Evolutionary conservation across 2,329 filamentous ascomycete genomes (phyloP), one percentile per base, ranked within the genome.

Genomic region (Aaosphaeria pasadenensis): DNA sequence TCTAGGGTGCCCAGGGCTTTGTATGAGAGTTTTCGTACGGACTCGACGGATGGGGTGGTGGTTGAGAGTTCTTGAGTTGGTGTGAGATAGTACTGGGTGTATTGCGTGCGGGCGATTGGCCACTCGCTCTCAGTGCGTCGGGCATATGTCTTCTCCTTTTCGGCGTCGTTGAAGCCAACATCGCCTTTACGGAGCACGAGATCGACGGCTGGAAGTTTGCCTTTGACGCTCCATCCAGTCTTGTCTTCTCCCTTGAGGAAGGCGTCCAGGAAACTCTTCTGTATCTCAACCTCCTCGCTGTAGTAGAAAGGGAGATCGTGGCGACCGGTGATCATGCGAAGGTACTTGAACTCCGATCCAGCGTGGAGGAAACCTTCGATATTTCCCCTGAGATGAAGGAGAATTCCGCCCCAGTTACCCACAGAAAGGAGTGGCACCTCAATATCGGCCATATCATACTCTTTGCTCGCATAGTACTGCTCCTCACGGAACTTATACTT

Each of bases 261-360:
- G 0, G 85, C 85, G 49, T 88, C 83, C 0, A 89, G 70, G 63
- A 89, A 89, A 54, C 79, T 82, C 42, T 74, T 76, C 59, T 89
- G 86, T 0, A 89, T 56, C 51, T 86, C 82, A 0, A 87, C 85
- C 52, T 88, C 83, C 42, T 88, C 82, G 1, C 78, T 66, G 60
- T 88, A 87, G 69, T 88, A 89, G 61, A 87, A 87, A 0, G 84
- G 85, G 1, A 88, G 72, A 56, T 88, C 85, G 53, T 88, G 85
- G 0, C 85, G 76, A 1, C 85, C 85, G 1, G 79, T 82, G 57
- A 87, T 84, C 59, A 86, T 81, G 6, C 84, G 78, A 0, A 88
- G 73, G 53, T 84, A 88, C 63, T 88, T 88, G 47, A 82, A 70
- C 50, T 81, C 72, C 1, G 83, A 86, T 1, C 83, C 82, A 0